Conservation (phyloP, 164 flowering plant species). For the Sextonia rubra region DNA sequence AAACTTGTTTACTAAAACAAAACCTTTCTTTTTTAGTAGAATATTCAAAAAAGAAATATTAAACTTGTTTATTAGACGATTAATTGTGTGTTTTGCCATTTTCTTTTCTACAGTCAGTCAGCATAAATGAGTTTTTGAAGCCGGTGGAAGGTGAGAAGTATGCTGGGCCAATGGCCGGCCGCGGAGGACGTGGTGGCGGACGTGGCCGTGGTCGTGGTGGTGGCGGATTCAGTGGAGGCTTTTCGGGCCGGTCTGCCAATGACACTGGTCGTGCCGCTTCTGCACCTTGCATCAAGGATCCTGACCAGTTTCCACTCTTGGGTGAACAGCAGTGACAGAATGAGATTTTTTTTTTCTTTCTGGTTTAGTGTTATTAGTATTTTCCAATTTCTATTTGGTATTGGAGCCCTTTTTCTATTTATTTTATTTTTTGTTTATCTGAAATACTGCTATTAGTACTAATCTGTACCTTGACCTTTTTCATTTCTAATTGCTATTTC, state of each 20-base stretch:
- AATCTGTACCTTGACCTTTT: too few species aligned
- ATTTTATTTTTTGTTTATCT: too few species aligned
- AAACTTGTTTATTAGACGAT: background rate
- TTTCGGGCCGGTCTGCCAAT: conserved; percentile 5
- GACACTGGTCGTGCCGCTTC: conserved; percentile 2
- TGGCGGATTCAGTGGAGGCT: conserved; percentile 15
- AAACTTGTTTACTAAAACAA: too few species aligned
- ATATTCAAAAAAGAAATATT: too few species aligned
- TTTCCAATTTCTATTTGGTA: background rate
- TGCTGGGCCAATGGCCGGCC: too few species aligned
- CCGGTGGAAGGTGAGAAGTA: conserved; percentile 18
- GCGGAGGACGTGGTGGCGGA: conserved; percentile 17
- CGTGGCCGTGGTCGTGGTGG: conserved; percentile 17
- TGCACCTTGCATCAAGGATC: conserved; percentile 18
- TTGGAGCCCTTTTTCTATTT: background rate
- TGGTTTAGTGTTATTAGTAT: background rate
- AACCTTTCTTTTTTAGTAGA: too few species aligned
- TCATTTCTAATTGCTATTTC: too few species aligned
- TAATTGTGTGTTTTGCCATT: background rate
- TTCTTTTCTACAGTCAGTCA: conserved; percentile 16
- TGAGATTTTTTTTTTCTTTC: conserved; percentile 12
- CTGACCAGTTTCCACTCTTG: conserved; percentile 21
- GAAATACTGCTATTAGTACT: too few species aligned
- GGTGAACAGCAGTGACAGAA: conserved; percentile 11
- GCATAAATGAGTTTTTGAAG: conserved; percentile 28